Evolutionary conservation across 1,139 yeast genomes (phyloP), one percentile per base, ranked within the genome.

Genomic region (Magnusiomyces tetraspermus): DNA sequence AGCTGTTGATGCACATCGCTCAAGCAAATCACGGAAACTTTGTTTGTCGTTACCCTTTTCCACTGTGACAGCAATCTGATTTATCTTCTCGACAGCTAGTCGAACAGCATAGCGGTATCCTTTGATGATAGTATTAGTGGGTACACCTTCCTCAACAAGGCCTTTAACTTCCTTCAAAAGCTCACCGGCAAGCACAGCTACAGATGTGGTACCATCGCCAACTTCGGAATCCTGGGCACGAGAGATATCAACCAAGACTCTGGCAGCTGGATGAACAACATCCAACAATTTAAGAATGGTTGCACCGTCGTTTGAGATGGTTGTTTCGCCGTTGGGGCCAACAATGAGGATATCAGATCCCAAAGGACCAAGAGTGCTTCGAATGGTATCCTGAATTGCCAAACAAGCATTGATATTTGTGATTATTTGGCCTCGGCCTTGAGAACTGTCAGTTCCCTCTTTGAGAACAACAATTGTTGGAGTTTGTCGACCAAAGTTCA

Each of bases 191-290:
- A 92, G 71, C 48, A 92, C 78, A 0, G 97, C 88, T 15, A 94
- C 98, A 43, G 96, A 83, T 0, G 98, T 92, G 43, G 99, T 92
- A 60, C 99, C 99, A 69, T 92, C 99, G 58, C 99, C 99, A 54
- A 92, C 97, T 71, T 92, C 99, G 23, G 97, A 96, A 70, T 92
- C 99, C 71, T 92, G 99, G 1, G 97, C 83, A 65, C 96, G 79
- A 15, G 97, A 87, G 56, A 92, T 87, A 68, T 92, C 99, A 51
- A 92, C 98, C 60, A 92, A 74, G 68, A 92, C 84, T 67, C 86
- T 85, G 13, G 98, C 98, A 17, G 98, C 98, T 5, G 99, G 98
- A 67, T 92, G 99, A 28, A 94, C 97, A 55, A 94, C 95, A 66
- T 94, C 98, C 61, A 92, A 74, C 57, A 90, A 76, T 68, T 85